Evolutionary conservation across 2,329 filamentous ascomycete genomes (phyloP).

Genomic region (Xylaria sp.): DNA sequence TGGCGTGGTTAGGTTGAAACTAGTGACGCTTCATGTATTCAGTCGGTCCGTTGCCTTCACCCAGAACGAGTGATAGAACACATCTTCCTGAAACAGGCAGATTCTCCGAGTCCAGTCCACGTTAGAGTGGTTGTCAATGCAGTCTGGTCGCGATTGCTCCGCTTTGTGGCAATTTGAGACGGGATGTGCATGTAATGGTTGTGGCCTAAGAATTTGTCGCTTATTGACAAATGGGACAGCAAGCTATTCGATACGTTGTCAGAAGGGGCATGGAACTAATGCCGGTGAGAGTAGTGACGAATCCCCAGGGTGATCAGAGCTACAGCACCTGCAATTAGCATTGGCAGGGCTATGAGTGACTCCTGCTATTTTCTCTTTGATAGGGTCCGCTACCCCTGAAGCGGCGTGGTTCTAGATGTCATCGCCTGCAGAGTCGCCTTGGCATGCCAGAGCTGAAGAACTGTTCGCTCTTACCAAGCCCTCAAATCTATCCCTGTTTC

Average conservation of each 20-base stretch:
- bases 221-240: background rate
- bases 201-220: background rate
- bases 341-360: background rate
- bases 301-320: background rate
- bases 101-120: background rate
- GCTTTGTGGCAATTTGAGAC: background rate
- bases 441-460: background rate
- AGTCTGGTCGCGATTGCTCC: too few relatives aligned
- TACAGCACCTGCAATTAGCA: background rate
- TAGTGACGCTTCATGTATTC: background rate
- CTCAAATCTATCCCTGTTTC: too few relatives aligned
- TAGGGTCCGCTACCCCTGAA: background rate
- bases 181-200: background rate
- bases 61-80: background rate
- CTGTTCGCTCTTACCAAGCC: too few relatives aligned
- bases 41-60: background rate
- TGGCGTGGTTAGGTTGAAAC: background rate
- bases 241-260: background rate
- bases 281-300: background rate
- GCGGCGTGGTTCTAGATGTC: background rate
- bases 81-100: background rate
- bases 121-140: too few relatives aligned
- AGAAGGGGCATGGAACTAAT: background rate
- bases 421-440: background rate
- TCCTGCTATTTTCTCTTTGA: background rate